phyloP scores from a whole-genome alignment of 2,329 filamentous ascomycete species.

The Hypomyces rosellus region DNA sequence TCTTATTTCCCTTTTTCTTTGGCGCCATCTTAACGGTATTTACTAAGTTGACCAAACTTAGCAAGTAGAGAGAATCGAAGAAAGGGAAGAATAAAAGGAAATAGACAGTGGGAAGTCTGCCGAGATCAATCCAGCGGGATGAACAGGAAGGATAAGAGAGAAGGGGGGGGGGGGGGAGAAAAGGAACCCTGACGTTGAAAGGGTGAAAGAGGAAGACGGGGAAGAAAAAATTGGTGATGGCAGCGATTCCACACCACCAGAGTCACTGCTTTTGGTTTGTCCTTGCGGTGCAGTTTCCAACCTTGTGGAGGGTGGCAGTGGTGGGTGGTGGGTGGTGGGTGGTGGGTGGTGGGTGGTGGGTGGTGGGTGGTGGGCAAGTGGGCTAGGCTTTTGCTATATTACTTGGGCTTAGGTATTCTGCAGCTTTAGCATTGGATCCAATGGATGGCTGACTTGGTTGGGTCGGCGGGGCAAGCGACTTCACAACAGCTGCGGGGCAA shows the following conservation, averaged over 20 bases:
- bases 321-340: neutral
- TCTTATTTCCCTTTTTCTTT: conserved; percentile 88
- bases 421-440: too few species aligned
- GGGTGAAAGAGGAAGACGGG: neutral
- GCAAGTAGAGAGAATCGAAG: neutral
- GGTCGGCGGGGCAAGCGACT: too few species aligned
- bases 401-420: too few species aligned
- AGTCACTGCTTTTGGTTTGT: conserved; percentile 7
- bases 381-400: conserved; percentile 3
- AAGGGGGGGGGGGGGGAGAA: too few species aligned
- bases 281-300: conserved; percentile 8
- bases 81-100: neutral
- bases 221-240: neutral
- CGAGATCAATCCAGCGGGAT: neutral
- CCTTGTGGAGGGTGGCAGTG: neutral
- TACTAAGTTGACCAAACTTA: neutral
- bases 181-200: neutral
- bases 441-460: too few species aligned
- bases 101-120: neutral
- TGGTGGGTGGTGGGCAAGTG: neutral
- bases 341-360: neutral
- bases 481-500: too few species aligned
- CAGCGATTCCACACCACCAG: neutral
- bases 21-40: conserved; percentile 63
- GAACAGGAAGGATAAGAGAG: too few species aligned